Base-by-base conservation (phyloP, 768 basidiomycete genomes). In the Phaeotremella skinneri region DNA sequence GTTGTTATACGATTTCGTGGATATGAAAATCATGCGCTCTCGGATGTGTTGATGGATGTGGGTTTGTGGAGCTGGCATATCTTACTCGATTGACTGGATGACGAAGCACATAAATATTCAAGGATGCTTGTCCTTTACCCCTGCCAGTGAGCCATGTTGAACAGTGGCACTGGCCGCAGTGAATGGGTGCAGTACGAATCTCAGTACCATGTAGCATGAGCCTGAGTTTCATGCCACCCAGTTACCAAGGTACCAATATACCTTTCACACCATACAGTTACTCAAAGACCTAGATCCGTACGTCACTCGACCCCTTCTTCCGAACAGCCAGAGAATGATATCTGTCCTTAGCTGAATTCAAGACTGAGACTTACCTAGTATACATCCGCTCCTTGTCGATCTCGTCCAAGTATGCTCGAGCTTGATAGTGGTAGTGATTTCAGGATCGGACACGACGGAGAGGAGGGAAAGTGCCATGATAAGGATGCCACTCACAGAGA, bases 401-500 rank as follows among this genome's bases (percentile, higher is more conserved):
- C 11, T 45, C 43, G 13, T 45, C 6, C 7, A 45, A 20, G 23
- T 45, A 45, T 6, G 43, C 43, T 23, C 7, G 13, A 20, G 13
- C 43, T 45, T 7, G 6, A 45, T 21, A 20, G 23, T 45, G 7
- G 6, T 7, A 14, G 11, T 23, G 13, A 45, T 7, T 21, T 45
- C 43, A 7, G 6, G 13, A 11, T 23, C 43, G 7, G 11, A 45
- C 7, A 45, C 34, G 17, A 17, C 34, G 17, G 34, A 37, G 34
- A 37, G n/a, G n/a, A n/a, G n/a, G n/a, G n/a, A n/a, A n/a, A n/a
- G n/a, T n/a, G n/a, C 17, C 34, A 17, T 37, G 9, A 17, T 37
- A 17, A 37, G 17, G 17, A 17, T 7, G 7, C 17, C 17, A 52
- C 62, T 59, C 47, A 59, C 58, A 32, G 7, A 63, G 39, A 9